Evolutionary conservation across 257 asterid species (phyloP).

Genomic region (Solanum sitiens): DNA sequence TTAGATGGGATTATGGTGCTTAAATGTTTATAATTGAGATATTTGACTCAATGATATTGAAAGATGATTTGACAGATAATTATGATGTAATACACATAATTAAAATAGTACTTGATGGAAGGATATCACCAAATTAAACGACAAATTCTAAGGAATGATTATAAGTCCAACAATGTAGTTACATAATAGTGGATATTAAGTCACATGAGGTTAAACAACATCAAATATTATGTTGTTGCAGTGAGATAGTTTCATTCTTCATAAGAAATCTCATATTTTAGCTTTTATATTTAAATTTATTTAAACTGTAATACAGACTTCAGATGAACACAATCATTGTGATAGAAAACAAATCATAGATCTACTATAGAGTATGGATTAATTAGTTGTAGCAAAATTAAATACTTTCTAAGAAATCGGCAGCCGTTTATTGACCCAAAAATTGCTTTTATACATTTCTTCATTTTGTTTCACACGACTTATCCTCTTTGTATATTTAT

Average conservation of each 20-base stretch:
- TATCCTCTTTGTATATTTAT: background rate
- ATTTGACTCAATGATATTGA: background rate
- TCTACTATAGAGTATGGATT: background rate
- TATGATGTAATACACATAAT: background rate
- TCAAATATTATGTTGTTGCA: too few species aligned
- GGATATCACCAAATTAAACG: background rate
- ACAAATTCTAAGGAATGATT: background rate
- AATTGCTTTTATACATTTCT: background rate
- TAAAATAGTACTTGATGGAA: too few species aligned
- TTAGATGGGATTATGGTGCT: background rate
- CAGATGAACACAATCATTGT: too few species aligned
- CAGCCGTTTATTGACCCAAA: background rate
- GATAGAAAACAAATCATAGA: background rate
- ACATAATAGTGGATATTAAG: background rate
- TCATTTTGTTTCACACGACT: background rate
- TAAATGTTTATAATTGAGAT: background rate
- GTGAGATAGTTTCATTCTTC: too few species aligned
- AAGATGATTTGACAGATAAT: background rate
- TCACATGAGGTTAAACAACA: background rate
- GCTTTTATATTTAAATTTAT: too few species aligned
- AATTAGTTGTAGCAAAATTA: background rate
- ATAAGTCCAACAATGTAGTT: background rate
- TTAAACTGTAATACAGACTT: too few species aligned
- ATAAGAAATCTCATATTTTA: too few species aligned
- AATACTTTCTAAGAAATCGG: background rate